Base-by-base conservation (phyloP, 805 yeast genomes). In the Wickerhamiella dianesei region DNA sequence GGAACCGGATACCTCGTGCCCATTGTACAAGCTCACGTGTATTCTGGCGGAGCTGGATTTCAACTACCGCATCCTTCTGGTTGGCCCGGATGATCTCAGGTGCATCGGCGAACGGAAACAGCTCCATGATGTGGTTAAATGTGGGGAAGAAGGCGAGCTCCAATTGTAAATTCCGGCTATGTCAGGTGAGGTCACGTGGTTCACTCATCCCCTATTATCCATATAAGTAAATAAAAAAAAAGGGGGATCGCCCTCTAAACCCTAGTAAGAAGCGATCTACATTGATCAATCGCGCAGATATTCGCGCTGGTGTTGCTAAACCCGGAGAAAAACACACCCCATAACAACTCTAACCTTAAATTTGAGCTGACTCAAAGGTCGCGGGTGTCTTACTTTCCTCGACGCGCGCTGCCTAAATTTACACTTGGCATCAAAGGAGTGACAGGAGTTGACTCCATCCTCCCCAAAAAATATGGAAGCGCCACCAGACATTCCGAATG, bases 81-180 rank as follows among this genome's bases (percentile, higher is more conserved):
- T 85, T 80, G 1, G 96, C 85, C 45, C 96, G 73, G 35, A 89
- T 81, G 56, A 88, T 84, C 9, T 88, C 80, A 0, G 96, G 88
- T 1, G 95, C 88, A 57, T 82, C 82, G 1, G 96, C 94, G 60
- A 76, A 80, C 1, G 88, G 82, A 14, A 78, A 65, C 16, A 55
- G 54, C 56, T 19, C 25, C 41, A 39, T 21, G 8, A 17, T 13
- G 36, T 3, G 25, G 5, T 22, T 16, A 22, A 14, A 8, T 5
- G 43, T 41, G 37, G 16, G 37, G 36, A 19, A 18, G 21, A 13
- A 8, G 21, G 35, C 9, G 35, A 29, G 35, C 9, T 29, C 13
- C 35, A 9, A 12, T n/a, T n/a, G n/a, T n/a, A n/a, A n/a, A n/a
- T n/a, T n/a, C n/a, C n/a, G n/a, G n/a, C 6, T 25, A 12, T 25